These are phyloP conservation scores for Camelina neglecta DNA, from an alignment of 345 rosid genomes.

Conservation along the genomic window DNA sequence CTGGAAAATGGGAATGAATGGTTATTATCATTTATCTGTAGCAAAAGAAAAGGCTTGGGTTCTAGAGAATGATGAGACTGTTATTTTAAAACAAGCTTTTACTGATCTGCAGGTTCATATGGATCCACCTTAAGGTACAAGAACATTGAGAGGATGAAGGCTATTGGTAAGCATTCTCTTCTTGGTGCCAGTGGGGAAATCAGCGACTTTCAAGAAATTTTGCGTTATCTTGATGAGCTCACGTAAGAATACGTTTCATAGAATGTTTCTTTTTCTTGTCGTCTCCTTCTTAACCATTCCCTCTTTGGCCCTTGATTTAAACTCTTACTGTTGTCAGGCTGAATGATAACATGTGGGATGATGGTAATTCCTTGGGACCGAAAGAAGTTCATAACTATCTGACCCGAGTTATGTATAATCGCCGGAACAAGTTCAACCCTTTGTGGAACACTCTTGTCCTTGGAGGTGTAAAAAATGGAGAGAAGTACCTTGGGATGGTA, in stretches of 20 bases:
- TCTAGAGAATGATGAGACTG: not conserved
- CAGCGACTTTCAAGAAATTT: constrained; percentile 90
- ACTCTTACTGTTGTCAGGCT: constrained; percentile 52
- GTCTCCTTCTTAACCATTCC: constrained; percentile 22
- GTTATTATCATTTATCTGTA: not conserved
- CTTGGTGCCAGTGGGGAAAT: constrained; percentile 94
- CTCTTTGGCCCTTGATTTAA: constrained; percentile 25
- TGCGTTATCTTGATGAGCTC: constrained; percentile 84
- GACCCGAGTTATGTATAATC: constrained; percentile 85
- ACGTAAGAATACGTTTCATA: constrained; percentile 52
- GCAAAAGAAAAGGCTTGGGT: not conserved
- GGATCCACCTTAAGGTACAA: constrained; percentile 93
- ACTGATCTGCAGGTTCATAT: constrained; percentile 65
- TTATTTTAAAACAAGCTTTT: not conserved
- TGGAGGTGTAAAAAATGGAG: constrained; percentile 90
- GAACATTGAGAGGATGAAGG: constrained; percentile 75
- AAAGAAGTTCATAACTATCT: constrained; percentile 93
- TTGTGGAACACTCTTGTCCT: constrained; percentile 92
- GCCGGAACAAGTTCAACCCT: constrained; percentile 91
- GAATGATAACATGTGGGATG: constrained; percentile 98
- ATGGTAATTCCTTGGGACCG: constrained; percentile 95
- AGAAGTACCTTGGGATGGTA: constrained; percentile 93
- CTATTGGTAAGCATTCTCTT: constrained; percentile 89
- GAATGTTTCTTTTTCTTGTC: not conserved
- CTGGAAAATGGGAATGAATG: not conserved